Evolutionary conservation across 257 asterid genomes (phyloP).

Genomic region (Eucommia ulmoides): DNA sequence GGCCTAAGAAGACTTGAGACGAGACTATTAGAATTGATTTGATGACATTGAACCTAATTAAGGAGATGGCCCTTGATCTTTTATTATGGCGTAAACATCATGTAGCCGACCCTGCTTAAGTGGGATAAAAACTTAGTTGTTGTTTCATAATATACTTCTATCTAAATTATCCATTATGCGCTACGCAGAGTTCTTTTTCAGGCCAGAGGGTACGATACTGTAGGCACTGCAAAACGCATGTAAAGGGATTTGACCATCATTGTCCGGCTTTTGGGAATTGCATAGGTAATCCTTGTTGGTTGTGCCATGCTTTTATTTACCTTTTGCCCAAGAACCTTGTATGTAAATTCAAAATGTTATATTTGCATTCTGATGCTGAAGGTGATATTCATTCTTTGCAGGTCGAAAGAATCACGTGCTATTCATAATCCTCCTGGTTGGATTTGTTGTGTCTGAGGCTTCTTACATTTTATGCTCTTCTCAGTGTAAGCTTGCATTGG

Average conservation of each 20-base stretch:
- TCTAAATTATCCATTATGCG: neutral
- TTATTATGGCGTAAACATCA: too few species aligned
- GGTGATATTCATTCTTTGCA: constrained; percentile 15
- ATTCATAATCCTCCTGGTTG: constrained; percentile 29
- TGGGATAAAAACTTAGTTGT: too few species aligned
- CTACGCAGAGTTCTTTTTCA: constrained; percentile 9
- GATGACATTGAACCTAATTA: too few species aligned
- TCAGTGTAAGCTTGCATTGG: constrained; percentile 27
- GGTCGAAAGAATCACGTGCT: constrained; percentile 37
- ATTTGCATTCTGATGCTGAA: neutral
- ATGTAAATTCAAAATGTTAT: neutral
- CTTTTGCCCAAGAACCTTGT: neutral
- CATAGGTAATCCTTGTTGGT: constrained; percentile 23
- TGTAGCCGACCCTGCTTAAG: neutral
- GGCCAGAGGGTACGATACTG: constrained; percentile 37
- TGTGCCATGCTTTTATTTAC: neutral
- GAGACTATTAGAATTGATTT: too few species aligned
- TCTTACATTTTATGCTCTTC: constrained; percentile 25
- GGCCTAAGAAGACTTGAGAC: too few species aligned
- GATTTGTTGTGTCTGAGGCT: constrained; percentile 30
- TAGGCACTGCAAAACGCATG: constrained; percentile 32
- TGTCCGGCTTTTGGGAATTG: constrained; percentile 63
- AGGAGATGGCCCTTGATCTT: too few species aligned
- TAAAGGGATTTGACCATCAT: constrained; percentile 47
- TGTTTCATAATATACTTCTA: neutral